phyloP scores from a whole-genome alignment of 345 rosid genomes.

The Nephelium lappaceum region DNA sequence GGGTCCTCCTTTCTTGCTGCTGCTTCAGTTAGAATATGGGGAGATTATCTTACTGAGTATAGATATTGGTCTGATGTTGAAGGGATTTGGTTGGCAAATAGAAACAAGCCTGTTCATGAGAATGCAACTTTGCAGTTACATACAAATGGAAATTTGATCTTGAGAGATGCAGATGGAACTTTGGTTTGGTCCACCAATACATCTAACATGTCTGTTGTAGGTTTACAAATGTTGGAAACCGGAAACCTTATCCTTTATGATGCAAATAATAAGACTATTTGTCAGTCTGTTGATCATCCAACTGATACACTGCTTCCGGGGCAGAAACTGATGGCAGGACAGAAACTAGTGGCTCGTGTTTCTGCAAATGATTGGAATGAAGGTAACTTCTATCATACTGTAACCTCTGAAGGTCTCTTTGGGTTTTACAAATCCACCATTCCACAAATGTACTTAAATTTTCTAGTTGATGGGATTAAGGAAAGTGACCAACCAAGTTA shows the following conservation, averaged over 20 bases:
- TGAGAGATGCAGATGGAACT: slow-evolving; percentile 14
- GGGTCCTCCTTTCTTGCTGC: neutral
- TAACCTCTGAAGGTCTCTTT: neutral
- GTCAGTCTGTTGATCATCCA: slow-evolving; percentile 27
- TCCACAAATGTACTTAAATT: neutral
- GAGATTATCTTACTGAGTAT: no score
- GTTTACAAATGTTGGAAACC: neutral
- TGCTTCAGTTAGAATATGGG: neutral
- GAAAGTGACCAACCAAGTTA: neutral
- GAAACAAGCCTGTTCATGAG: neutral
- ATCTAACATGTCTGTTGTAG: neutral
- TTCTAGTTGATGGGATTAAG: neutral
- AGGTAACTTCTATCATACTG: neutral
- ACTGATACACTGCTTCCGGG: slow-evolving; percentile 16
- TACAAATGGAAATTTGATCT: slow-evolving; percentile 15
- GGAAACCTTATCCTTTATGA: slow-evolving; percentile 25
- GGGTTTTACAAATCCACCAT: neutral
- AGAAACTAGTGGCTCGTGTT: neutral
- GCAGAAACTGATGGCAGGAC: neutral
- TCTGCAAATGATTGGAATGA: neutral
- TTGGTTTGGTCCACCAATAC: slow-evolving; percentile 9
- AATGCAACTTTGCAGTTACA: slow-evolving; percentile 14
- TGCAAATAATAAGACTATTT: slow-evolving; percentile 7
- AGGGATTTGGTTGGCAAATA: neutral
- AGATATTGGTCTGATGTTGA: neutral